These are phyloP conservation scores for Chloris gayana DNA, from an alignment of 176 grass and related monocot genomes.

Conservation along the genomic window DNA sequence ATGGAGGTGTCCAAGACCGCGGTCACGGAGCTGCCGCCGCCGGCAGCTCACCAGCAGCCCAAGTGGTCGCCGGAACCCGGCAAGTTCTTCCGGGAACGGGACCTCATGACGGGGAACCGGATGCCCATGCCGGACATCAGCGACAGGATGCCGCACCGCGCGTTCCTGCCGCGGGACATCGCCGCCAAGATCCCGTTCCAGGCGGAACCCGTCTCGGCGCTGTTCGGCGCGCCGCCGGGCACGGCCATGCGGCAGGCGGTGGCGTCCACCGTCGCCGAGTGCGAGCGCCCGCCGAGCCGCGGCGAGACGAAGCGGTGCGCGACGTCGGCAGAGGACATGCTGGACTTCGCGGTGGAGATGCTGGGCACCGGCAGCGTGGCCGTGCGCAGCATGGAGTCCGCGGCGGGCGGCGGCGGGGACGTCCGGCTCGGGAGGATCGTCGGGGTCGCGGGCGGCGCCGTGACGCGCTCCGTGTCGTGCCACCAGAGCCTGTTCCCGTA, in stretches of 20 bases:
- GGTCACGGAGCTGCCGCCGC: background rate
- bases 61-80: conserved; percentile 57
- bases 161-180: conserved; percentile 62
- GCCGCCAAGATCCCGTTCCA: conserved; percentile 52
- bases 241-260: conserved; percentile 54
- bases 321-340: conserved; percentile 61
- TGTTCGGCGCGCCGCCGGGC: conserved; percentile 44
- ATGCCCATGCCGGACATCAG: conserved; percentile 71
- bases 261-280: conserved; percentile 53
- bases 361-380: conserved; percentile 40
- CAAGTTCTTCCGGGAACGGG: conserved; percentile 65
- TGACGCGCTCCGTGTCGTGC: conserved; percentile 63
- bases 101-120: conserved; percentile 43
- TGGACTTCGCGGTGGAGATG: conserved; percentile 76
- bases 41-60: too few species aligned
- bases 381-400: conserved; percentile 46
- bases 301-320: conserved; percentile 66
- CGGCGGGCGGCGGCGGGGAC: conserved; percentile 36
- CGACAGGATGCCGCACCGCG: conserved; percentile 46
- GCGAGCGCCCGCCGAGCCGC: conserved; percentile 43
- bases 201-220: conserved; percentile 18
- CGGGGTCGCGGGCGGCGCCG: conserved; percentile 49
- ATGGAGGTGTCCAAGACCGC: conserved; percentile 35
- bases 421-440: conserved; percentile 47
- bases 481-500: conserved; percentile 83